Conservation (phyloP, 805 yeast genomes). For the Torulaspora franciscae region DNA sequence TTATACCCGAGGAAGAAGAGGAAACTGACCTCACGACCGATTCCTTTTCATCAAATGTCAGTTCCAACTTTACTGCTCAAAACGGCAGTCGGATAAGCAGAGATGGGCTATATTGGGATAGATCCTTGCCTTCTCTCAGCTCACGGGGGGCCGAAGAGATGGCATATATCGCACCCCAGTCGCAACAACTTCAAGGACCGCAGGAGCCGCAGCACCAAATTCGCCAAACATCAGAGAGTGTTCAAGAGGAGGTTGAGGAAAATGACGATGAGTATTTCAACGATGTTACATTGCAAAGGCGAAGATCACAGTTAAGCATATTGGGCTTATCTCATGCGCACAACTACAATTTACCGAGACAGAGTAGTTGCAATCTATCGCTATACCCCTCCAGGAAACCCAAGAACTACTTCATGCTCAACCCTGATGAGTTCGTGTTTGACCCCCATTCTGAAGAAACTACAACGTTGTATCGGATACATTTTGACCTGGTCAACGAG, state of each 20-base stretch:
- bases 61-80: conserved; percentile 5
- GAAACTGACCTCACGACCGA: conserved; percentile 6
- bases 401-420: conserved; percentile 17
- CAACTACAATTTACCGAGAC: conserved; percentile 4
- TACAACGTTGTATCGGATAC: conserved; percentile 26
- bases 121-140: conserved; percentile 28
- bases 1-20: conserved; percentile 8
- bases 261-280: conserved; percentile 33
- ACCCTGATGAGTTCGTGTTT: conserved; percentile 28
- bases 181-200: not conserved
- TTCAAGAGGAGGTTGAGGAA: conserved; percentile 18
- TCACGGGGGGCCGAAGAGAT: conserved; percentile 6
- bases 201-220: conserved; percentile 2
- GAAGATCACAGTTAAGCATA: conserved; percentile 32
- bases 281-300: conserved; percentile 31
- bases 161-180: not conserved
- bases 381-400: conserved; percentile 8
- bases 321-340: conserved; percentile 16
- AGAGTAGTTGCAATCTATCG: conserved; percentile 7
- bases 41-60: conserved; percentile 5
- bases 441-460: conserved; percentile 27
- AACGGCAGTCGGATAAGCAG: conserved; percentile 11
- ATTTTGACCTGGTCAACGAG: conserved; percentile 33
- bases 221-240: conserved; percentile 4
- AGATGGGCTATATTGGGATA: conserved; percentile 34